Percentiles rank a stretch among this genome's conserved stretches.
Evolutionary conservation across 768 basidiomycete species (phyloP).

Genomic region (Chiua virens): DNA sequence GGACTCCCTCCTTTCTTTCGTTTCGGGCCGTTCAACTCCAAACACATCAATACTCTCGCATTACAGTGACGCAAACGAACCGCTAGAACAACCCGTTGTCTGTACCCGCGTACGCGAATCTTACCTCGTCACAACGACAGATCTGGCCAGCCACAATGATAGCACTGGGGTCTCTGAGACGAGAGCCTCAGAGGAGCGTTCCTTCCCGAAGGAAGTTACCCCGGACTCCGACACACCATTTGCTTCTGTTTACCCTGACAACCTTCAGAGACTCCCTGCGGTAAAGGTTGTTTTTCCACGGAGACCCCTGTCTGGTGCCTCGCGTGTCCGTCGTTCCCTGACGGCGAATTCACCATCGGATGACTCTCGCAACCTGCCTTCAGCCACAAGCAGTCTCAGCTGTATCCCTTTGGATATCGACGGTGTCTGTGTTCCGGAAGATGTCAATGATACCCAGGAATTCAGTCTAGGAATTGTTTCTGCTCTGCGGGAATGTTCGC

Average conservation of each 20-base stretch:
- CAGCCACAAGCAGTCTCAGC: not conserved
- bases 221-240: not conserved
- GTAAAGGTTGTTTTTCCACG: not conserved
- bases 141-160: not conserved
- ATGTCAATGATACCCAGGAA: not conserved
- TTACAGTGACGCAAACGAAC: conserved; percentile 13
- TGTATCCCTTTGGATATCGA: not conserved
- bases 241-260: not conserved
- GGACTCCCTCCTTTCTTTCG: conserved; percentile 16
- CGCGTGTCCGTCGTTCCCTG: not conserved
- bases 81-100: not conserved
- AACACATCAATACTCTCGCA: conserved; percentile 25
- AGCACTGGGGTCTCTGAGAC: not conserved
- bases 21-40: conserved; percentile 22
- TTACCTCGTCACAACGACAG: not conserved
- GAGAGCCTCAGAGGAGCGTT: not conserved
- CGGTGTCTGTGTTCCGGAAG: not conserved
- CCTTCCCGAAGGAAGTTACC: not conserved
- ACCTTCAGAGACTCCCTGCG: not conserved
- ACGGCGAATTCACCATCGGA: not conserved
- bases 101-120: not conserved
- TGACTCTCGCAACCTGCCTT: not conserved
- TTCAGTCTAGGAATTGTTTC: not conserved
- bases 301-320: not conserved
- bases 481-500: not conserved